Percentiles rank a stretch among this genome's conserved stretches.
Evolutionary conservation across 148 eudicot genomes (phyloP).

Genomic region (Vaccinium vitisidaea): DNA sequence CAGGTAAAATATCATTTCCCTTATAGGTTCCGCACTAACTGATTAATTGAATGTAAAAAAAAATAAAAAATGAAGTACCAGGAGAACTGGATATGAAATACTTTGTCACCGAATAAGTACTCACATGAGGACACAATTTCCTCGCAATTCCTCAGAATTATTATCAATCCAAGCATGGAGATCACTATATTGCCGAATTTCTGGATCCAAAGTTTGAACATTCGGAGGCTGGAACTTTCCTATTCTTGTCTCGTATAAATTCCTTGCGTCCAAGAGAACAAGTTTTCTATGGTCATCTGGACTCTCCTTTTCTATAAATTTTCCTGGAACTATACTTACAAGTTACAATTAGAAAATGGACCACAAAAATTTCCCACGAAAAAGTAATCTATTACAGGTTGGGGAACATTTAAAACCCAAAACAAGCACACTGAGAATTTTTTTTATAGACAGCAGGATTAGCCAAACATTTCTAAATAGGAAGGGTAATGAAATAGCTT

Average conservation of each 20-base stretch:
- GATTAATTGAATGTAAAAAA: background rate
- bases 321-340: slow-evolving; percentile 40
- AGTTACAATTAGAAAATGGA: background rate
- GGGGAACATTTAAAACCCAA: background rate
- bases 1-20: background rate
- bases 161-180: slow-evolving; percentile 90
- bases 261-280: slow-evolving; percentile 89
- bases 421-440: background rate
- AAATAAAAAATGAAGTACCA: background rate
- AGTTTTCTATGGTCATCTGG: slow-evolving; percentile 40
- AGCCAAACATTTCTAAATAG: background rate
- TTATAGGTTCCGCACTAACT: background rate
- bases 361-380: background rate
- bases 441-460: background rate
- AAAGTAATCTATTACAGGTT: background rate
- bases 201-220: slow-evolving; percentile 89
- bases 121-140: slow-evolving; percentile 79
- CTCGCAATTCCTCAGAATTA: slow-evolving; percentile 67
- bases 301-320: slow-evolving; percentile 36
- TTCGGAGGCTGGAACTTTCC: slow-evolving; percentile 75
- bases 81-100: background rate
- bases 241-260: slow-evolving; percentile 93
- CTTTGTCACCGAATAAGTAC: slow-evolving; percentile 17
- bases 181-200: slow-evolving; percentile 91
- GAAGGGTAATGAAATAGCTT: background rate